Percentiles rank a stretch among this genome's conserved stretches.
These are phyloP conservation scores for Sarcodon sp. DNA, from an alignment of 768 basidiomycete genomes.

Conservation along the genomic window DNA sequence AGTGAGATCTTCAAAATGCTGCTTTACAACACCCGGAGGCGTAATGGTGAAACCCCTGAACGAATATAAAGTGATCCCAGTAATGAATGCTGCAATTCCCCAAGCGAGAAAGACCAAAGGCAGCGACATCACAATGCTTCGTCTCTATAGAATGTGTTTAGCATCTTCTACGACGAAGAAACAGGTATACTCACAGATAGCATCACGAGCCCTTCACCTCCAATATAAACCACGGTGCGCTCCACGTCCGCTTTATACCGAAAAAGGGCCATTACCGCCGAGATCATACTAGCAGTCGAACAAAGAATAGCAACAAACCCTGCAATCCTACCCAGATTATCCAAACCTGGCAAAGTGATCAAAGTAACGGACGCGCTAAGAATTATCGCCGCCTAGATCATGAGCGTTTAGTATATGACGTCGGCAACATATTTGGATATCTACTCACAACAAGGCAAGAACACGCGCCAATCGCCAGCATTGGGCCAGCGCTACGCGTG, in stretches of 20 bases:
- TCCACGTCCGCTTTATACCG: slow-evolving; percentile 56
- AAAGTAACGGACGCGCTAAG: slow-evolving; percentile 76
- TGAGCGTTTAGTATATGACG: slow-evolving; percentile 1
- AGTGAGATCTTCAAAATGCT: slow-evolving; percentile 45
- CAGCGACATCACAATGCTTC: slow-evolving; percentile 54
- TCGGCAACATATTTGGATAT: not conserved
- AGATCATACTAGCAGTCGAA: slow-evolving; percentile 55
- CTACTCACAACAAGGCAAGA: slow-evolving; percentile 17
- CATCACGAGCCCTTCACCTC: slow-evolving; percentile 47
- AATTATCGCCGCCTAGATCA: slow-evolving; percentile 57
- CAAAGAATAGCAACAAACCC: slow-evolving; percentile 59
- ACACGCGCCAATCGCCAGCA: slow-evolving; percentile 54
- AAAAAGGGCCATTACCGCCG: slow-evolving; percentile 59
- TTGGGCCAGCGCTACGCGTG: slow-evolving; percentile 29
- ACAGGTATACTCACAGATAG: slow-evolving; percentile 22
- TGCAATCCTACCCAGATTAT: slow-evolving; percentile 46
- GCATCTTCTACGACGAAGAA: slow-evolving; percentile 3
- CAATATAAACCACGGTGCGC: slow-evolving; percentile 27
- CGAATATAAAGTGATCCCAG: slow-evolving; percentile 52
- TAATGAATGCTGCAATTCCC: slow-evolving; percentile 54
- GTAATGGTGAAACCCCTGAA: slow-evolving; percentile 37
- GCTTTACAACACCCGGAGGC: slow-evolving; percentile 20
- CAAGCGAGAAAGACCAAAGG: slow-evolving; percentile 67
- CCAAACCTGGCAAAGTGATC: slow-evolving; percentile 66
- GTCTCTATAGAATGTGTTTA: slow-evolving; percentile 25